Base-by-base conservation (phyloP, 331 rosid genomes). In the Acacia concinna region DNA sequence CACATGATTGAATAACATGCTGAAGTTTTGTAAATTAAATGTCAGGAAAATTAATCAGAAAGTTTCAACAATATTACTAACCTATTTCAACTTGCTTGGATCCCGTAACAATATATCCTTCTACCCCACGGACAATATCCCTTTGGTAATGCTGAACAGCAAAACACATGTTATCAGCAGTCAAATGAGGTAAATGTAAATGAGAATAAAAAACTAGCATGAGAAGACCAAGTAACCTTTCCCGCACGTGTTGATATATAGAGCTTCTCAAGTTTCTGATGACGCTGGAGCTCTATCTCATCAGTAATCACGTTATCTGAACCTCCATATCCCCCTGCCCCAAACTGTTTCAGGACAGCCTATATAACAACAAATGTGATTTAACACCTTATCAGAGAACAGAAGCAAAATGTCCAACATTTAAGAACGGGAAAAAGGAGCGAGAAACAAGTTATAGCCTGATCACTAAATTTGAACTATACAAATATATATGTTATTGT, bases 261-360 rank as follows among this genome's bases (percentile, higher is more conserved):
- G 76, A 95, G 97, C 83, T 89, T 93, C 85, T 95, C 99, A 79
- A 95, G 99, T 87, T 83, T 95, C 84, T 93, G 99, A 85, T 95
- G 99, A 59, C 85, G 97, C 40, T 81, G 89, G 67, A 93, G 91
- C 84, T 95, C 99, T 71, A 80, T 80, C 83, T 90, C 96, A 79
- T 95, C 97, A 18, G 97, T 90, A 41, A 91, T 87, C 82, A 93
- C 65, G 79, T 85, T 88, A 84, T 95, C 99, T 1, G 97, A 92
- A 80, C 93, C 96, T 84, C 98, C 99, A 85, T 91, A 93, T 63
- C 96, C 99, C 46, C 99, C 99, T 56, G 89, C 99, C 27, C 99
- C 97, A 81, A 95, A 95, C 85, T 95, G 99, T 82, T 95, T 95
- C 73, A 93, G 92, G 75, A 95, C 99, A 80, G 99, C 99, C 99